Percentiles rank a stretch among this genome's conserved stretches.
Evolutionary conservation across 495 filamentous ascomycete species (phyloP).

Genomic region (Talaromyces liani): DNA sequence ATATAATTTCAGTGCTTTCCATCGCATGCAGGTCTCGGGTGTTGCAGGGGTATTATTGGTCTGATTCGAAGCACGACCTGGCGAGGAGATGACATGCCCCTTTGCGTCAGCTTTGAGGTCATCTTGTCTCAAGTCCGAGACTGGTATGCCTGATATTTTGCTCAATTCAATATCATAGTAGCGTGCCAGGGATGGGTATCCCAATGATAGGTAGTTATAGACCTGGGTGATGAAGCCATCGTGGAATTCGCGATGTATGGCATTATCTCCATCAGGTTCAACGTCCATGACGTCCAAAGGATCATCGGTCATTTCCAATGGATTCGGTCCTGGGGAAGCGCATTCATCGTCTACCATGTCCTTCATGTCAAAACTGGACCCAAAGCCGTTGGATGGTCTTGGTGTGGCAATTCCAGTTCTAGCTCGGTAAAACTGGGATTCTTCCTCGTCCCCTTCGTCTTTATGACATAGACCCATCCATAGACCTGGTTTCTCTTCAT

Average conservation of each 20-base stretch:
- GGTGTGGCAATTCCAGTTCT: slow-evolving; percentile 22
- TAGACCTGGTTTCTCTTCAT: slow-evolving; percentile 40
- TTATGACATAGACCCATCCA: slow-evolving; percentile 59
- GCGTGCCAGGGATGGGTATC: slow-evolving; percentile 76
- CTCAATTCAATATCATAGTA: slow-evolving; percentile 76
- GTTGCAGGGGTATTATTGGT: slow-evolving; percentile 12
- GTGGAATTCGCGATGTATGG: slow-evolving; percentile 59
- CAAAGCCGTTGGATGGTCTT: slow-evolving; percentile 13
- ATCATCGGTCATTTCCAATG: neutral
- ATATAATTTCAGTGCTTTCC: slow-evolving; percentile 74
- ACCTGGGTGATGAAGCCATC: slow-evolving; percentile 90
- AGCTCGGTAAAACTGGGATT: neutral
- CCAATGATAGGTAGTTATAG: slow-evolving; percentile 90
- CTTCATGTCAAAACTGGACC: slow-evolving; percentile 2
- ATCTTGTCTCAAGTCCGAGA: slow-evolving; percentile 61
- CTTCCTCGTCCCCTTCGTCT: slow-evolving; percentile 9
- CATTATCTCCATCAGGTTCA: slow-evolving; percentile 32
- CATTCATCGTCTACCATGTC: neutral
- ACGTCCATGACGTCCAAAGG: slow-evolving; percentile 8
- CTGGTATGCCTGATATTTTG: slow-evolving; percentile 60
- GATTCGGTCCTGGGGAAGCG: neutral
- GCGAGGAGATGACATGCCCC: slow-evolving; percentile 50
- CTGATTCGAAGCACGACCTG: neutral
- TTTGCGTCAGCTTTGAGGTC: slow-evolving; percentile 56
- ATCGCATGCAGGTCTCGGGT: slow-evolving; percentile 54